Conservation (phyloP, 2,329 filamentous ascomycete genomes). For the Trichoderma brevicompactum region DNA sequence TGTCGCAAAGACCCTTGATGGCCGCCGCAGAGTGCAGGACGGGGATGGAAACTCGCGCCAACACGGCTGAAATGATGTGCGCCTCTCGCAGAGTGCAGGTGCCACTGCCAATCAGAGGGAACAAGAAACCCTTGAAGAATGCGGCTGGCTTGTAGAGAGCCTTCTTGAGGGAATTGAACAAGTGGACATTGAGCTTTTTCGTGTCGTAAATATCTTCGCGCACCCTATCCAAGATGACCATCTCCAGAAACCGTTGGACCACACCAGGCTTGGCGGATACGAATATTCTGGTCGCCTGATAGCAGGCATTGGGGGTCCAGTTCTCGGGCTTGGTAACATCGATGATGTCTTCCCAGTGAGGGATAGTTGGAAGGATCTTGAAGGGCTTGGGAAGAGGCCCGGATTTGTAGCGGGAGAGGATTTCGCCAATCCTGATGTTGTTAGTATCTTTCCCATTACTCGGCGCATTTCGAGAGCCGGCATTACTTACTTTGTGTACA, state of each 20-base stretch:
- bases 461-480: neutral
- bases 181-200: constrained; percentile 92
- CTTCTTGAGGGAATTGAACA: constrained; percentile 93
- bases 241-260: constrained; percentile 83
- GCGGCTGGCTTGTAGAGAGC: constrained; percentile 90
- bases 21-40: constrained; percentile 92
- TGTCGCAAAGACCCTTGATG: constrained; percentile 89
- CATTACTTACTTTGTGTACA: constrained; percentile 76
- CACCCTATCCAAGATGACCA: constrained; percentile 86
- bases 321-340: constrained; percentile 78
- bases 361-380: constrained; percentile 91
- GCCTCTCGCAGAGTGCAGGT: constrained; percentile 93
- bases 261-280: constrained; percentile 80
- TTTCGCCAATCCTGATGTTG: constrained; percentile 70
- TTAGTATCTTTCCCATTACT: constrained; percentile 29
- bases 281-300: constrained; percentile 90
- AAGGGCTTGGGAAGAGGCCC: constrained; percentile 98
- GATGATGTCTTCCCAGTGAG: constrained; percentile 87
- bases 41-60: constrained; percentile 83
- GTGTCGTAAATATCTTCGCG: constrained; percentile 92
- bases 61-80: constrained; percentile 84
- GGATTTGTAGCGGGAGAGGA: constrained; percentile 90
- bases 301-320: constrained; percentile 76
- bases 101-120: constrained; percentile 81
- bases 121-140: constrained; percentile 96